phyloP scores from a whole-genome alignment of 23 red algal species.

The Cyanidioschyzon merolae region DNA sequence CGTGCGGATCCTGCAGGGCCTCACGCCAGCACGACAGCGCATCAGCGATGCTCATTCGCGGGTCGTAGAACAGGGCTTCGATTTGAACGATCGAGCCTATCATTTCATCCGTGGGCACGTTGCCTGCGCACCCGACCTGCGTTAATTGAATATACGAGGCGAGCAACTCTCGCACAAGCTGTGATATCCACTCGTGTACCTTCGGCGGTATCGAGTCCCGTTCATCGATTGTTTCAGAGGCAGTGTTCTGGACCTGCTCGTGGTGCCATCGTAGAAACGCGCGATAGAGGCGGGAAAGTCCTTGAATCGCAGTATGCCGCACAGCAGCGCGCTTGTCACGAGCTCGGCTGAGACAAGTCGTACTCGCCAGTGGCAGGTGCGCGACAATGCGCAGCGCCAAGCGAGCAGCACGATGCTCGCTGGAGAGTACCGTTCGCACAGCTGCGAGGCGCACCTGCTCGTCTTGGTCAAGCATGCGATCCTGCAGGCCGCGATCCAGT shows the following conservation, averaged over 20 bases:
- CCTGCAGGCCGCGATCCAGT: background rate
- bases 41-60: background rate
- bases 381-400: background rate
- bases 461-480: slow-evolving; percentile 1
- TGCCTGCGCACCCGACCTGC: background rate
- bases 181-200: background rate
- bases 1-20: background rate
- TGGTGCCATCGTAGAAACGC: background rate
- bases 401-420: background rate
- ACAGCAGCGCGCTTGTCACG: background rate
- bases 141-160: background rate
- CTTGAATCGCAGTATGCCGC: background rate
- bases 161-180: background rate
- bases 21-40: background rate
- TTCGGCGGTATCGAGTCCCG: background rate
- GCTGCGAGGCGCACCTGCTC: slow-evolving; percentile 1
- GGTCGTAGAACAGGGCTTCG: slow-evolving; percentile 2
- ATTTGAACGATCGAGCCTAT: background rate
- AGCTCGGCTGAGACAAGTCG: background rate
- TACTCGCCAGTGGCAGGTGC: background rate
- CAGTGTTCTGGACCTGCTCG: background rate
- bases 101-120: background rate
- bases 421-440: background rate
- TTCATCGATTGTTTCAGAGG: background rate
- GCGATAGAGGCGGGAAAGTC: background rate